Evolutionary conservation across 2,329 filamentous ascomycete species (phyloP).

Genomic region (Fonsecaea monophora): DNA sequence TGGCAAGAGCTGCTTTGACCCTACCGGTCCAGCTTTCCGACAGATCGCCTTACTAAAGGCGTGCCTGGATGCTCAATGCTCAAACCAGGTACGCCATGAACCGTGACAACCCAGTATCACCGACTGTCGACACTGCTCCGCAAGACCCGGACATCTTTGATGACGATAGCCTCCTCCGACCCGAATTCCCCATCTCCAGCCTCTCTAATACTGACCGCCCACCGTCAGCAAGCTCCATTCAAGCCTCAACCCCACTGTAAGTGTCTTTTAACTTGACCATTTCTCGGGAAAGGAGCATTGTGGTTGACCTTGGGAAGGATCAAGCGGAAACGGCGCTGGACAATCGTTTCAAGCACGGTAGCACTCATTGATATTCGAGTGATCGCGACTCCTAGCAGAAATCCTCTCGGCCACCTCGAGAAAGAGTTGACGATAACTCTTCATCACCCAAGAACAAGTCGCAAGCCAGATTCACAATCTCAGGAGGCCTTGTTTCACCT

Average conservation of each 20-base stretch:
- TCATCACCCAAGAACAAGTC: not conserved
- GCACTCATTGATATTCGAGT: not conserved
- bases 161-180: not conserved
- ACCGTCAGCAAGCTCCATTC: not conserved
- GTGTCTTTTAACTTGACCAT: not conserved
- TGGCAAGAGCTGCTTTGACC: not conserved
- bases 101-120: not conserved
- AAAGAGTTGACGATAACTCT: not conserved
- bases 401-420: not conserved
- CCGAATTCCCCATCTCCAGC: not conserved
- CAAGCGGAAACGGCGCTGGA: not conserved
- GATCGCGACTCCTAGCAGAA: not conserved
- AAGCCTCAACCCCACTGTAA: not conserved
- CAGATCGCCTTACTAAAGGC: not conserved
- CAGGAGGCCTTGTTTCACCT: not conserved
- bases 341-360: slow-evolving; percentile 9
- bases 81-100: not conserved
- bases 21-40: not conserved
- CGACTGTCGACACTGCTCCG: slow-evolving; percentile 11
- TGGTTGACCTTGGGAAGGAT: slow-evolving; percentile 1
- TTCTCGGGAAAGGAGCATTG: not conserved
- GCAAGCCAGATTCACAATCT: not conserved
- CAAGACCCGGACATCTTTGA: slow-evolving; percentile 16
- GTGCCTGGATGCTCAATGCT: not conserved
- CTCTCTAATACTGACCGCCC: not conserved